Percentiles rank a stretch among this genome's conserved stretches.
phyloP scores from a whole-genome alignment of 371 early-diverging fungal species.

The Rhizomucor miehei region DNA sequence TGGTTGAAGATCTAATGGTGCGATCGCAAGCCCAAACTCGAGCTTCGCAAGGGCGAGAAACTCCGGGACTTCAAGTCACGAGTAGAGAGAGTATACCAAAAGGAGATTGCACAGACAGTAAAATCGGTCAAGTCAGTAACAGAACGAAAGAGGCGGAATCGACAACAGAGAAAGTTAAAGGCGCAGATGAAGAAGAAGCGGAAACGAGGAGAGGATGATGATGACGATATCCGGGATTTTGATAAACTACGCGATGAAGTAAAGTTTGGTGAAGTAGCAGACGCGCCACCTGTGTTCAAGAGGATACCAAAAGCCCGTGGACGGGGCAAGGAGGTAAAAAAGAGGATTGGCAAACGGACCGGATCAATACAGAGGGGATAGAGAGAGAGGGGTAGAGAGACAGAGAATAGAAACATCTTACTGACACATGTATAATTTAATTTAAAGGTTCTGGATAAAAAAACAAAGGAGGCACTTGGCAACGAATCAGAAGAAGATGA shows the following conservation, averaged over 20 bases:
- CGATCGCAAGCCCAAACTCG: neutral
- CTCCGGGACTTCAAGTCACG: constrained; percentile 38
- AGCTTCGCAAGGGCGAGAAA: constrained; percentile 29
- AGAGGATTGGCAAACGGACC: neutral
- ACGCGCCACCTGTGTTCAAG: constrained; percentile 52
- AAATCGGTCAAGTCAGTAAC: constrained; percentile 31
- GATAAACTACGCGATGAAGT: constrained; percentile 52
- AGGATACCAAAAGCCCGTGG: constrained; percentile 51
- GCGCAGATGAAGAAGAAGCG: constrained; percentile 34
- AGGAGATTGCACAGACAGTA: constrained; percentile 23
- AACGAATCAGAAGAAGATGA: constrained; percentile 37
- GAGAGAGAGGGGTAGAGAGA: neutral
- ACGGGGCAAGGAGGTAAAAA: constrained; percentile 31
- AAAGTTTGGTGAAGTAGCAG: constrained; percentile 57
- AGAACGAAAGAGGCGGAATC: constrained; percentile 34
- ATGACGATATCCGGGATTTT: constrained; percentile 35
- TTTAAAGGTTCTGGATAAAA: constrained; percentile 13
- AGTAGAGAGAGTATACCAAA: constrained; percentile 36
- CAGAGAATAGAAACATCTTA: neutral
- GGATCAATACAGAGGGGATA: too few species aligned
- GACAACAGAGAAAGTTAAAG: constrained; percentile 43
- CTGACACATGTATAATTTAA: neutral
- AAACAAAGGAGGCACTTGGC: constrained; percentile 20
- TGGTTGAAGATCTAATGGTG: constrained; percentile 16
- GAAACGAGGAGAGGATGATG: constrained; percentile 30